Conservation (phyloP, 805 yeast species). For the Lipomyces spencermartinsiae region DNA sequence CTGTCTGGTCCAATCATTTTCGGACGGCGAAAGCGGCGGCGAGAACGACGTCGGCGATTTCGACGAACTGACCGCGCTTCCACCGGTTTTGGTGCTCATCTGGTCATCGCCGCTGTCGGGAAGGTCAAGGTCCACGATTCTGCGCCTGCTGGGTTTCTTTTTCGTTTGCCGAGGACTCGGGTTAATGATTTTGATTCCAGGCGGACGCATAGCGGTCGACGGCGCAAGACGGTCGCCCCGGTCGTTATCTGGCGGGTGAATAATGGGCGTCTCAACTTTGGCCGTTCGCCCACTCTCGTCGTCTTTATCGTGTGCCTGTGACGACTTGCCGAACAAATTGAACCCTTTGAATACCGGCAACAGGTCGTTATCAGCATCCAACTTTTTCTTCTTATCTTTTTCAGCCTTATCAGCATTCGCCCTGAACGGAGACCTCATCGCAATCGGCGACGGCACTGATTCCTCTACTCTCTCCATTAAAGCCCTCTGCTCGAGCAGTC, state of each 20-base stretch:
- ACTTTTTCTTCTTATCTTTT: background rate
- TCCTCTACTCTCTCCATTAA: constrained; percentile 36
- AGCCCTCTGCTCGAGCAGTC: constrained; percentile 40
- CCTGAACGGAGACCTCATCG: background rate
- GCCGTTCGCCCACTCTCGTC: background rate
- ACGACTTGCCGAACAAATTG: constrained; percentile 21
- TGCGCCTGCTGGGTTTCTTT: constrained; percentile 18
- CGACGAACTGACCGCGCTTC: constrained; percentile 23
- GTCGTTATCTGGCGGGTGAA: background rate
- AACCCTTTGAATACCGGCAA: constrained; percentile 26
- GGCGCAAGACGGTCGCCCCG: background rate
- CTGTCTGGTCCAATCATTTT: constrained; percentile 35
- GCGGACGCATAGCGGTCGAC: constrained; percentile 9
- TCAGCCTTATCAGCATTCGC: too few relatives aligned
- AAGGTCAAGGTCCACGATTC: constrained; percentile 32
- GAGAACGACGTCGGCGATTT: constrained; percentile 20
- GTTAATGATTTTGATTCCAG: constrained; percentile 24
- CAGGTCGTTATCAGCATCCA: constrained; percentile 12
- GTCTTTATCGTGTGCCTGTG: background rate
- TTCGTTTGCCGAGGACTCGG: constrained; percentile 15
- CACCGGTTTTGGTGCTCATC: constrained; percentile 19
- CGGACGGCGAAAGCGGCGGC: constrained; percentile 21
- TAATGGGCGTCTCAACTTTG: background rate
- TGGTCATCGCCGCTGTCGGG: constrained; percentile 29
- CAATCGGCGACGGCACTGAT: constrained; percentile 24